A percentile compares a stretch with the other conserved stretches of the same genome.
Evolutionary conservation across 2,329 filamentous ascomycete genomes (phyloP).

Genomic region (Colletotrichum sp.): DNA sequence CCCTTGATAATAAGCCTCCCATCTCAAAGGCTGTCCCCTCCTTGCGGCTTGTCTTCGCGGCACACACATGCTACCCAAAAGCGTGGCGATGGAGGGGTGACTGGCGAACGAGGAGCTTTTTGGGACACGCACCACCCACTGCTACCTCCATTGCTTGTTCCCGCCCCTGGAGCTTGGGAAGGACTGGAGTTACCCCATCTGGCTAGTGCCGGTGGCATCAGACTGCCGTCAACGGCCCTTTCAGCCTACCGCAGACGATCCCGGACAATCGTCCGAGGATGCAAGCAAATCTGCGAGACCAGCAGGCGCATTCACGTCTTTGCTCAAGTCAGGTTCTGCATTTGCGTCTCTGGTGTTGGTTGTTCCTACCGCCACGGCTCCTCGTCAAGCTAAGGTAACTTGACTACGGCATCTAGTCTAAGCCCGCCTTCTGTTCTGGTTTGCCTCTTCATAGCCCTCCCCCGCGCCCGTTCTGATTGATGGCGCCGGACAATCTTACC

Average conservation of each 20-base stretch:
- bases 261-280: slow-evolving; percentile 13
- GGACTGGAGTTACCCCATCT: neutral
- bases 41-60: slow-evolving; percentile 12
- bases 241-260: slow-evolving; percentile 13
- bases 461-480: neutral
- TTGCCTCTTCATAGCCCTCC: neutral
- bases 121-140: neutral
- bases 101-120: slow-evolving; percentile 3
- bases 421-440: neutral
- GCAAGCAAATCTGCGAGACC: slow-evolving; percentile 2
- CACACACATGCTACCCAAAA: slow-evolving; percentile 21
- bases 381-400: neutral
- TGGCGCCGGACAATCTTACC: neutral
- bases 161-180: slow-evolving; percentile 1
- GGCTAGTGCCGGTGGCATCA: slow-evolving; percentile 19
- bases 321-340: neutral
- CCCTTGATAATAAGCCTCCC: slow-evolving; percentile 9
- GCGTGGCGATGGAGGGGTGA: slow-evolving; percentile 21
- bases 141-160: neutral
- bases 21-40: neutral
- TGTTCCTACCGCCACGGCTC: neutral
- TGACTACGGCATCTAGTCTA: neutral
- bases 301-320: neutral
- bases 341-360: neutral
- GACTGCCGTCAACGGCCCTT: slow-evolving; percentile 19